A percentile compares a stretch with the other conserved stretches of the same genome.
Evolutionary conservation across 2,329 filamentous ascomycete species (phyloP).

Genomic region (Phialemoniopsis sp.): DNA sequence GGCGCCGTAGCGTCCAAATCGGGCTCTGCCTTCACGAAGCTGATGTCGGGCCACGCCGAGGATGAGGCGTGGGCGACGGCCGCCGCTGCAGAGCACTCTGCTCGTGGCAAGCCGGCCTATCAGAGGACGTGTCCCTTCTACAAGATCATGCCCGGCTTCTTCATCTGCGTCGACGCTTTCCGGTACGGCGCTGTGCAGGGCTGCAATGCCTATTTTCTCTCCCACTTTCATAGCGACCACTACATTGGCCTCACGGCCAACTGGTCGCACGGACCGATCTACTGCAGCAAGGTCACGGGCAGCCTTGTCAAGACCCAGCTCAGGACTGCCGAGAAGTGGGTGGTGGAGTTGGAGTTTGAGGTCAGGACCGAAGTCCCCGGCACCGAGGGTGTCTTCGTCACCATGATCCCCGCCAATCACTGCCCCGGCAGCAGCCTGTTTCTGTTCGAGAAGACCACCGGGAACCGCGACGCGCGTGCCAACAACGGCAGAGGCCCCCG

Average conservation of each 20-base stretch:
- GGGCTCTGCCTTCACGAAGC: constrained; percentile 78
- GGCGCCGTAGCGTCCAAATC: constrained; percentile 11
- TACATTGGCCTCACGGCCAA: constrained; percentile 85
- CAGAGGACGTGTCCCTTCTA: constrained; percentile 95
- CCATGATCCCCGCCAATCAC: constrained; percentile 95
- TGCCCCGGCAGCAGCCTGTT: constrained; percentile 94
- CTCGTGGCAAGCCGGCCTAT: constrained; percentile 81
- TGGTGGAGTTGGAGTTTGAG: constrained; percentile 84
- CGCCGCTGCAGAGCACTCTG: constrained; percentile 71
- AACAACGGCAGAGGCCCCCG: constrained; percentile 42
- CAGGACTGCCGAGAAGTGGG: constrained; percentile 78
- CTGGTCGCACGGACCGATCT: constrained; percentile 93
- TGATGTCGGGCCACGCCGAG: constrained; percentile 92
- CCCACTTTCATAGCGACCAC: constrained; percentile 97
- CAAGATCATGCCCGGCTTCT: constrained; percentile 92
- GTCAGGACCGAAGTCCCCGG: constrained; percentile 71
- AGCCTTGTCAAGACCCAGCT: constrained; percentile 86
- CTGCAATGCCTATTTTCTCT: constrained; percentile 92
- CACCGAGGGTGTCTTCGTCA: constrained; percentile 79
- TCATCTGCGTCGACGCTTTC: constrained; percentile 93
- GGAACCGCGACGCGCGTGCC: constrained; percentile 14
- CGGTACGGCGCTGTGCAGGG: constrained; percentile 90
- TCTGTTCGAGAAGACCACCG: constrained; percentile 77
- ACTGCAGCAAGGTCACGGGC: constrained; percentile 88
- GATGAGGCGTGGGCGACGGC: constrained; percentile 86